phyloP scores from a whole-genome alignment of 148 eudicot species.

The Rhododendron ovatum region DNA sequence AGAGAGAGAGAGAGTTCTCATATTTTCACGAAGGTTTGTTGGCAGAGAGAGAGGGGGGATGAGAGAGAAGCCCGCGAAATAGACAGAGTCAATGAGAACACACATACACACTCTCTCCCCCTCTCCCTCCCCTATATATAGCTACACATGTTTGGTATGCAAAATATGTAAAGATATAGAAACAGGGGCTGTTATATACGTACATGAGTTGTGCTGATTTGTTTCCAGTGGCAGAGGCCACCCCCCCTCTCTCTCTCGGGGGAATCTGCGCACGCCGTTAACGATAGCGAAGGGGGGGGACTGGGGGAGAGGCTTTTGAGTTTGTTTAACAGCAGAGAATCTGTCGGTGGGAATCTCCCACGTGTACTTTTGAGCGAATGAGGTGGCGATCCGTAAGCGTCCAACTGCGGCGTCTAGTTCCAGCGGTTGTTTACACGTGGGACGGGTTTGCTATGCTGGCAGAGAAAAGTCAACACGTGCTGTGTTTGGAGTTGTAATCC shows the following conservation, averaged over 20 bases:
- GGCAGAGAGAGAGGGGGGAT: not conserved
- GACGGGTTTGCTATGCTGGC: not conserved
- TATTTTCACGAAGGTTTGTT: not conserved
- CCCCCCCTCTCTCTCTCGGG: not conserved
- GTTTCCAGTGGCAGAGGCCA: not conserved
- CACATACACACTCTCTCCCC: not conserved
- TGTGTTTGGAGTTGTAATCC: not conserved
- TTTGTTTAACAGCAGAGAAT: not conserved
- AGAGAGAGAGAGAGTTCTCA: not conserved
- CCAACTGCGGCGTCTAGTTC: conserved; percentile 15
- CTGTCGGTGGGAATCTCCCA: not conserved
- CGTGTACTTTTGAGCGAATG: not conserved
- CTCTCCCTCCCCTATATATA: not conserved
- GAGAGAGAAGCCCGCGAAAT: not conserved
- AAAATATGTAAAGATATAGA: no score
- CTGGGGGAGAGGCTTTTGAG: not conserved
- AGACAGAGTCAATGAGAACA: not conserved
- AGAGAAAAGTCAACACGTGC: not conserved
- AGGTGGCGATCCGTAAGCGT: conserved; percentile 13
- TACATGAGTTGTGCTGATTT: not conserved
- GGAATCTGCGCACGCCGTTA: not conserved
- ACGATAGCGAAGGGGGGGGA: not conserved
- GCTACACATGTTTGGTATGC: not conserved
- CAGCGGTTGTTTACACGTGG: conserved; percentile 10
- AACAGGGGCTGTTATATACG: not conserved